phyloP scores from a whole-genome alignment of 352 stramenopile genomes.

The Phytopythium ostracodes region DNA sequence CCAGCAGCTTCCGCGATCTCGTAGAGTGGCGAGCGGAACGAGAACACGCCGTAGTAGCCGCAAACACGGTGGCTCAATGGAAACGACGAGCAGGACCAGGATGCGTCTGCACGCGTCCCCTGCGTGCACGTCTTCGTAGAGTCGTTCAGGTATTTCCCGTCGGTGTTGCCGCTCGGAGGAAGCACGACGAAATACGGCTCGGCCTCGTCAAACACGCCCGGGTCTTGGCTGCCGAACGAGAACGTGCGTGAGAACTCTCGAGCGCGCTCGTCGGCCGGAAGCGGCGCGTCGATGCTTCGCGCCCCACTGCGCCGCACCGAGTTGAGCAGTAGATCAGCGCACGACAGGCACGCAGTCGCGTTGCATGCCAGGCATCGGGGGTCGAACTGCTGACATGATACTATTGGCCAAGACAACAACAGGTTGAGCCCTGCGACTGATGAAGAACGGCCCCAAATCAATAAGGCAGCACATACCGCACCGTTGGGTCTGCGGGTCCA shows the following conservation, averaged over 20 bases:
- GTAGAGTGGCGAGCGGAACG: slow-evolving; percentile 86
- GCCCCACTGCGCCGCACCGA: slow-evolving; percentile 89
- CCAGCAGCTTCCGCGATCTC: slow-evolving; percentile 61
- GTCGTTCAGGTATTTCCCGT: slow-evolving; percentile 39
- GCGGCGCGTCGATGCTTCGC: slow-evolving; percentile 46
- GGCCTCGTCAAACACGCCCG: slow-evolving; percentile 90
- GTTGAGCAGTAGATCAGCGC: slow-evolving; percentile 88
- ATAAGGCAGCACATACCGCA: slow-evolving; percentile 54
- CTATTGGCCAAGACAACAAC: slow-evolving; percentile 15
- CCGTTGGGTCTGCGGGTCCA: slow-evolving; percentile 51
- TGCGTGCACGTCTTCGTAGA: slow-evolving; percentile 54
- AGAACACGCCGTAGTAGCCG: slow-evolving; percentile 87
- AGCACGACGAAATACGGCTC: slow-evolving; percentile 72
- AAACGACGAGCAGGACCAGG: slow-evolving; percentile 57
- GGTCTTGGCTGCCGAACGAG: slow-evolving; percentile 88
- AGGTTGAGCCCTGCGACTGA: neutral
- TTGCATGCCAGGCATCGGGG: slow-evolving; percentile 90
- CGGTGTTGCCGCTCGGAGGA: slow-evolving; percentile 4
- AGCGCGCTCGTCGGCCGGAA: slow-evolving; percentile 87
- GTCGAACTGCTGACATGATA: slow-evolving; percentile 84
- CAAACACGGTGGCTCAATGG: slow-evolving; percentile 84
- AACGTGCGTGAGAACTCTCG: slow-evolving; percentile 90
- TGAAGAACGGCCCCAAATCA: neutral
- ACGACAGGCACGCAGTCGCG: slow-evolving; percentile 72
- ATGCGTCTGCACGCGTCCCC: slow-evolving; percentile 44